Conservation (phyloP, 768 basidiomycete species). For the Lyophyllum atratum region DNA sequence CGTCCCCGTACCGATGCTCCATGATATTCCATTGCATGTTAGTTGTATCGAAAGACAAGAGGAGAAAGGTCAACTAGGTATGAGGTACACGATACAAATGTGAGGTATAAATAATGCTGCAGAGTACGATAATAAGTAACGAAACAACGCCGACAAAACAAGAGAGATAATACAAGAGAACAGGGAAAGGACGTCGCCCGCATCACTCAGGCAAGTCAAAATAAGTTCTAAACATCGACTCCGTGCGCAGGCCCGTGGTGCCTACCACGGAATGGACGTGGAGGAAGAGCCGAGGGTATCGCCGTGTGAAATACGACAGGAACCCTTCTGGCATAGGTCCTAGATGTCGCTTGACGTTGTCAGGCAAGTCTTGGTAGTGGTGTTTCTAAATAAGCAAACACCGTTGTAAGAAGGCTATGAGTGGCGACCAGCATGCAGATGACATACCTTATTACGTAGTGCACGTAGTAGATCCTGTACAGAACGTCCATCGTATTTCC, state of each 20-base stretch:
- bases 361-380: slow-evolving; percentile 96
- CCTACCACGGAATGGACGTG: slow-evolving; percentile 89
- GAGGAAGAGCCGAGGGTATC: slow-evolving; percentile 90
- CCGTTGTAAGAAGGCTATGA: not conserved
- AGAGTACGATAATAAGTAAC: not conserved
- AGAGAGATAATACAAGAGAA: slow-evolving; percentile 8
- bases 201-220: slow-evolving; percentile 60
- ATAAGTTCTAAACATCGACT: slow-evolving; percentile 91
- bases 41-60: not conserved
- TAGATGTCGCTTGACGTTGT: slow-evolving; percentile 84
- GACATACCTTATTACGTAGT: slow-evolving; percentile 87
- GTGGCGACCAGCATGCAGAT: not conserved
- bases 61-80: slow-evolving; percentile 2
- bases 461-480: slow-evolving; percentile 93
- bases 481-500: slow-evolving; percentile 92
- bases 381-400: slow-evolving; percentile 68
- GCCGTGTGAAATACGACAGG: slow-evolving; percentile 87
- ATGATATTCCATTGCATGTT: not conserved
- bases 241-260: slow-evolving; percentile 68
- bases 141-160: not conserved
- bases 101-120: slow-evolving; percentile 14
- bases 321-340: slow-evolving; percentile 94
- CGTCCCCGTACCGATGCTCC: not conserved
- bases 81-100: slow-evolving; percentile 13
- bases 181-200: not conserved